Conservation (phyloP, 2,329 filamentous ascomycete genomes). For the Pestalotiopsis sp. region DNA sequence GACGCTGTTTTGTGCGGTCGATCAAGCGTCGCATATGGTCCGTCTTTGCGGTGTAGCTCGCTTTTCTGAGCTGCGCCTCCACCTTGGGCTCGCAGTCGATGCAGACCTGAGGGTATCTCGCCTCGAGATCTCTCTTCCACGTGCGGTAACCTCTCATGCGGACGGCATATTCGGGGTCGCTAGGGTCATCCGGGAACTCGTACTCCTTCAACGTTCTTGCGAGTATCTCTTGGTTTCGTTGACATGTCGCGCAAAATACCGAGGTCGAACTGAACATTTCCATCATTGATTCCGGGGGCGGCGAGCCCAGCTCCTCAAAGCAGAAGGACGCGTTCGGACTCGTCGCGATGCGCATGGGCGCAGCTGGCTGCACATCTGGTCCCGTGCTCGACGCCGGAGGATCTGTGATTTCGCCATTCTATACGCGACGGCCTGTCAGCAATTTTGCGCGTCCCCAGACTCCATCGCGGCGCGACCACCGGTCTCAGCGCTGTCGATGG, state of each 20-base stretch:
- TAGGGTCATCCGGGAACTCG: conserved; percentile 66
- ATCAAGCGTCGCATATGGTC: conserved; percentile 78
- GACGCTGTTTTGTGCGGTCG: conserved; percentile 60
- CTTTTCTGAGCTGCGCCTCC: conserved; percentile 67
- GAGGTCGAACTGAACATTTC: conserved; percentile 22
- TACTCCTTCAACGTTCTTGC: conserved; percentile 79
- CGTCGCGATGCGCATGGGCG: conserved; percentile 40
- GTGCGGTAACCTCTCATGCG: conserved; percentile 71
- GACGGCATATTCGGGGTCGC: conserved; percentile 69
- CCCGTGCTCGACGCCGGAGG: conserved; percentile 69
- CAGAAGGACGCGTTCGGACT: conserved; percentile 10
- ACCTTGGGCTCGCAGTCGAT: conserved; percentile 77
- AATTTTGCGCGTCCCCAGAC: background rate
- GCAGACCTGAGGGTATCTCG: conserved; percentile 88
- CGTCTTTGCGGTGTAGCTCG: conserved; percentile 82
- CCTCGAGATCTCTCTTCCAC: conserved; percentile 75
- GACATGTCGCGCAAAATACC: conserved; percentile 75
- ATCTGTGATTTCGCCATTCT: conserved; percentile 90
- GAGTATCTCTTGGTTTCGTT: conserved; percentile 87
- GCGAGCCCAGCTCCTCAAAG: background rate
- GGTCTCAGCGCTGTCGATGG: background rate
- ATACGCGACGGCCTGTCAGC: conserved; percentile 19
- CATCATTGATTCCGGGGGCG: background rate
- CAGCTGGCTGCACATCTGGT: conserved; percentile 34
- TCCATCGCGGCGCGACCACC: background rate